Evolutionary conservation across 257 asterid genomes (phyloP), one percentile per base, ranked within the genome.

Genomic region (Nicotiana sylvestris): DNA sequence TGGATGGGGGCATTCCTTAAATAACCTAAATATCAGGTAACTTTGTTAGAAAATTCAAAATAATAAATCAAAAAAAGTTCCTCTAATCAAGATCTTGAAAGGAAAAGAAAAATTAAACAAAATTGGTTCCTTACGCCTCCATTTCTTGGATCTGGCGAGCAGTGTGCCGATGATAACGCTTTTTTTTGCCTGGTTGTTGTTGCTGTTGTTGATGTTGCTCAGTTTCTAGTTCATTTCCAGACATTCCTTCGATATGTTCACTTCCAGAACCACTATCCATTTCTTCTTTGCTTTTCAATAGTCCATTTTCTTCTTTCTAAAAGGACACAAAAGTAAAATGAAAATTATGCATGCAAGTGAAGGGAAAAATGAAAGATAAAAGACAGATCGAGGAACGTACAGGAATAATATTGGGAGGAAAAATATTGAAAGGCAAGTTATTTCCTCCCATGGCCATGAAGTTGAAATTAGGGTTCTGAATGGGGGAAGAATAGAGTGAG

Each of bases 1-100:
- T 2, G 99, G 99, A 78, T 96, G 99, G 4, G 98, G 99, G 70
- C 97, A 94, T 66, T 94, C 99, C 93, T 96, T 94, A 82, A 96
- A 96, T 87, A 96, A 78, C 88, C 99, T 94, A 88, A 35, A 49
- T 1, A 17, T 80, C 46, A 81, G 16, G 10, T 12, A 51, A 62
- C 15, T 53, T 58, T n/a, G 53, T 30, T 17, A 49, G 16, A n/a
- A 2, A n/a, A 6, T 39, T 64, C 9, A 37, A 76, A 51, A 77
- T 51, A 2, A 3, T 32, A 7, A 60, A 37, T 21, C 1, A 30
- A 51, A 51, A 82, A 25, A 13, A 2, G 0, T 1, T 16, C 10
- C 15, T 5, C n/a, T 80, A 68, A 81, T 35, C 33, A 37, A 7
- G 30, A 49, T 27, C 17, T 27, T 76, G 18, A 55, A 5, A 15